phyloP scores from a whole-genome alignment of 2,329 filamentous ascomycete genomes.

The Aureobasidium subglaciale region DNA sequence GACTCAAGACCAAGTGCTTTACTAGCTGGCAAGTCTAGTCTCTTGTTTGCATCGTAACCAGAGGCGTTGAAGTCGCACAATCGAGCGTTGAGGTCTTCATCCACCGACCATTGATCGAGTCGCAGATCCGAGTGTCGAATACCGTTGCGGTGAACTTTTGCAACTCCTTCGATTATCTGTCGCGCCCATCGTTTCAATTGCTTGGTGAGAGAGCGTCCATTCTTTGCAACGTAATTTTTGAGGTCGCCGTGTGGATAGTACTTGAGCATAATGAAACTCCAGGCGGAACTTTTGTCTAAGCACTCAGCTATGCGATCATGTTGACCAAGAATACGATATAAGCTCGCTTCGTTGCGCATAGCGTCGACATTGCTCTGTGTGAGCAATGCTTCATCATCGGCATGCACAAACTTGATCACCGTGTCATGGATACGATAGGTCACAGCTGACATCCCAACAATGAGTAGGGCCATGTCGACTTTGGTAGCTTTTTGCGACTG shows the following conservation, averaged over 20 bases:
- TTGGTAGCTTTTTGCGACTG: background rate
- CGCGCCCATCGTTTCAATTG: slow-evolving; percentile 12
- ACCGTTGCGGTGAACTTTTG: slow-evolving; percentile 13
- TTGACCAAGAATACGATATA: slow-evolving; percentile 15
- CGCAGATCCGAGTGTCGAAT: slow-evolving; percentile 14
- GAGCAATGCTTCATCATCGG: background rate
- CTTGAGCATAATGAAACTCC: background rate
- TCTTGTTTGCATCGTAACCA: background rate
- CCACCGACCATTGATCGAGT: slow-evolving; percentile 15
- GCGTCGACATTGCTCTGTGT: slow-evolving; percentile 8
- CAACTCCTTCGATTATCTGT: slow-evolving; percentile 15
- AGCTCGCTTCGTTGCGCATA: slow-evolving; percentile 11
- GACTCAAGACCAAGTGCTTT: background rate
- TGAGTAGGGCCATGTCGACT: background rate
- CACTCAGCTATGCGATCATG: slow-evolving; percentile 14
- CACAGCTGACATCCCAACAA: background rate
- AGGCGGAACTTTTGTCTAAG: slow-evolving; percentile 7
- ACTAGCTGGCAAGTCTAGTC: background rate
- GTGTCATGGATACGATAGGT: background rate
- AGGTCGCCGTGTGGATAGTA: background rate
- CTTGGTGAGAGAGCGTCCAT: background rate
- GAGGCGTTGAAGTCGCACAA: slow-evolving; percentile 15
- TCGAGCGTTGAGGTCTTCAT: slow-evolving; percentile 4
- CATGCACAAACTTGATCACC: background rate
- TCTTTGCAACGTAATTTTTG: background rate